A percentile compares a stretch with the other conserved stretches of the same genome.
phyloP scores from a whole-genome alignment of 2,329 filamentous ascomycete genomes.

The Trichoderma koningii region DNA sequence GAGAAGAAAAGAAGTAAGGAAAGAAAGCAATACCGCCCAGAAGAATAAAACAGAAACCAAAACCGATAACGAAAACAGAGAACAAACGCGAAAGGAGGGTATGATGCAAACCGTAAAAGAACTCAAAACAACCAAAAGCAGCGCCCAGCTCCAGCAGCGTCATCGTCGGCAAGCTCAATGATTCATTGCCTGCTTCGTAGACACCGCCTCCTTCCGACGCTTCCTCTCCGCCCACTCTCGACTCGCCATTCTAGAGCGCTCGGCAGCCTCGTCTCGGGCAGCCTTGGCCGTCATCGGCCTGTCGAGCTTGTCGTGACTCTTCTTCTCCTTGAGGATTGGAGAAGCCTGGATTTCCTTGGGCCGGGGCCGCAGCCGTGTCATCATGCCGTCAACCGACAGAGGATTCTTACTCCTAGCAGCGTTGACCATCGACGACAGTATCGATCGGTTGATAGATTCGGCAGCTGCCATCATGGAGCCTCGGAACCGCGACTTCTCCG shows the following conservation, averaged over 20 bases:
- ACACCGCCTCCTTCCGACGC: conserved; percentile 43
- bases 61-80: background rate
- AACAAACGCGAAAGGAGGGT: background rate
- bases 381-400: conserved; percentile 53
- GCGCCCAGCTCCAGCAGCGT: background rate
- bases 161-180: background rate
- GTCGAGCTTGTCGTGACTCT: conserved; percentile 56
- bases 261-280: conserved; percentile 62
- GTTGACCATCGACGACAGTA: conserved; percentile 51
- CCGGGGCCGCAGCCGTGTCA: conserved; percentile 53
- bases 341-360: conserved; percentile 60
- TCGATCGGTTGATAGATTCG: conserved; percentile 42
- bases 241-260: conserved; percentile 60
- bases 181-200: conserved; percentile 1
- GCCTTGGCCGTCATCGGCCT: conserved; percentile 56
- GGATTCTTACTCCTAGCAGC: conserved; percentile 49
- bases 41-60: no score
- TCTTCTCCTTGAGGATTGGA: conserved; percentile 45
- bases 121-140: background rate
- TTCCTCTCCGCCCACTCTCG: conserved; percentile 65
- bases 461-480: conserved; percentile 32
- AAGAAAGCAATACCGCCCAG: no score
- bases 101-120: background rate
- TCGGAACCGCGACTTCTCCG: conserved; percentile 35
- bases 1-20: no score